Conservation (phyloP, 176 grass and related monocot genomes). For the Raddia guianensis region DNA sequence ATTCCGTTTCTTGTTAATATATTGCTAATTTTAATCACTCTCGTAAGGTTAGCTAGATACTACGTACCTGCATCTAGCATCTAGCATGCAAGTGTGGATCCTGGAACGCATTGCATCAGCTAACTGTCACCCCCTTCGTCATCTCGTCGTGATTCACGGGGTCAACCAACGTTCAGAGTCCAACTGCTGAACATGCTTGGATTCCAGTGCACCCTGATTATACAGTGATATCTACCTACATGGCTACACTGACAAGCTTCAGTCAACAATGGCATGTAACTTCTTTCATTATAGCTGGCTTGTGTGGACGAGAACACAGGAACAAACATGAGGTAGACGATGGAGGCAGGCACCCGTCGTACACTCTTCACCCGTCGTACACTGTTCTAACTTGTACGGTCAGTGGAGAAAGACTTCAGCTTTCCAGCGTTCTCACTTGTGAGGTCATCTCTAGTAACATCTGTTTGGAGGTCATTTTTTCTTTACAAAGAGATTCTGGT, state of each 20-base stretch:
- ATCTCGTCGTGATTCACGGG: constrained; percentile 35
- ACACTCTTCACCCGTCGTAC: too few species aligned
- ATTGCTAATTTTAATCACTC: not conserved
- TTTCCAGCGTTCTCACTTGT: not conserved
- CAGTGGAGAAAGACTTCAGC: not conserved
- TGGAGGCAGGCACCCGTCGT: not conserved
- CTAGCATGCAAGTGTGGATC: not conserved
- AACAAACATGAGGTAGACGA: not conserved
- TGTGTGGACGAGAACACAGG: not conserved
- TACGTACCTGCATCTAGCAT: not conserved
- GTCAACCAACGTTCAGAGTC: constrained; percentile 33
- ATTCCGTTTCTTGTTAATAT: constrained; percentile 10
- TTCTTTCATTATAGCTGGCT: not conserved
- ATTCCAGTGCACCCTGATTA: not conserved
- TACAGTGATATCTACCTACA: not conserved
- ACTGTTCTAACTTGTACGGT: not conserved
- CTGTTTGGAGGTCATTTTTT: too few species aligned
- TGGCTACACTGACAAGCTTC: not conserved
- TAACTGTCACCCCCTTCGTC: constrained; percentile 35
- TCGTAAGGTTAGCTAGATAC: not conserved
- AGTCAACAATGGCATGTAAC: not conserved
- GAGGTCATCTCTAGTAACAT: too few species aligned
- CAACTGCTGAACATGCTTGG: constrained; percentile 16
- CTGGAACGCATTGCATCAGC: not conserved
- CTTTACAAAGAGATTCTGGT: too few species aligned